These are phyloP conservation scores for Pinus taeda DNA, from an alignment of 75 land plant genomes.

Conservation along the genomic window DNA sequence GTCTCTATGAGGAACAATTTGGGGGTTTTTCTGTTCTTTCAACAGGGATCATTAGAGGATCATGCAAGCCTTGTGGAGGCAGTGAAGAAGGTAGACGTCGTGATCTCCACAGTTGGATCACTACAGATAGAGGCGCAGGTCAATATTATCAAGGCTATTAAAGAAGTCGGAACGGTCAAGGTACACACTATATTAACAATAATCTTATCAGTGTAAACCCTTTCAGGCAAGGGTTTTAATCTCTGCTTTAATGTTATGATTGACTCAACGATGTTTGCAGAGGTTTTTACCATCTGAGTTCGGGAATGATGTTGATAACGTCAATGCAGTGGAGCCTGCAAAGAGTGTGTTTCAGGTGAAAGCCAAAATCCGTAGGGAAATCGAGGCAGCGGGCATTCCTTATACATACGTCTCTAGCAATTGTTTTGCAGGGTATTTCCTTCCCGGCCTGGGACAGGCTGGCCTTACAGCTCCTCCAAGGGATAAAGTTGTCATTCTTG, in stretches of 20 bases:
- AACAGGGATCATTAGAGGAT: conserved; percentile 55
- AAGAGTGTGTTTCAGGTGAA: conserved; percentile 14
- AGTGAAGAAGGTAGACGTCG: conserved; percentile 43
- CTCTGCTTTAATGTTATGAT: neutral
- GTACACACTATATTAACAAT: neutral
- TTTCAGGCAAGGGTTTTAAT: conserved; percentile 38
- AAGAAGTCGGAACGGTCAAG: conserved; percentile 36
- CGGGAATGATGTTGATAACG: conserved; percentile 35
- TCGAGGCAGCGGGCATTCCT: conserved; percentile 41
- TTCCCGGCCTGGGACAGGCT: conserved; percentile 15
- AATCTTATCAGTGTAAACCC: neutral
- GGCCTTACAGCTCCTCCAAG: conserved; percentile 30
- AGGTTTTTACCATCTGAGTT: conserved; percentile 64
- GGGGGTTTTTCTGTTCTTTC: neutral
- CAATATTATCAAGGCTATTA: conserved; percentile 43
- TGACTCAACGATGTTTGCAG: conserved; percentile 16
- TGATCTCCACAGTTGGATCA: conserved; percentile 41
- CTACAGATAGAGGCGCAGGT: conserved; percentile 27
- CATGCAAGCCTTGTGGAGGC: conserved; percentile 41
- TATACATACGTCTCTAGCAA: conserved; percentile 28
- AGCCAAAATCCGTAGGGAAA: conserved; percentile 19
- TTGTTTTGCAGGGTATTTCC: conserved; percentile 24
- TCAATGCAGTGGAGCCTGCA: conserved; percentile 15
- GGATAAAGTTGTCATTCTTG: conserved; percentile 32
- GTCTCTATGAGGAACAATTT: neutral